A percentile compares a stretch with the other conserved stretches of the same genome.
These are phyloP conservation scores for Nakazawaea anatomiae DNA, from an alignment of 805 yeast species.

Conservation along the genomic window DNA sequence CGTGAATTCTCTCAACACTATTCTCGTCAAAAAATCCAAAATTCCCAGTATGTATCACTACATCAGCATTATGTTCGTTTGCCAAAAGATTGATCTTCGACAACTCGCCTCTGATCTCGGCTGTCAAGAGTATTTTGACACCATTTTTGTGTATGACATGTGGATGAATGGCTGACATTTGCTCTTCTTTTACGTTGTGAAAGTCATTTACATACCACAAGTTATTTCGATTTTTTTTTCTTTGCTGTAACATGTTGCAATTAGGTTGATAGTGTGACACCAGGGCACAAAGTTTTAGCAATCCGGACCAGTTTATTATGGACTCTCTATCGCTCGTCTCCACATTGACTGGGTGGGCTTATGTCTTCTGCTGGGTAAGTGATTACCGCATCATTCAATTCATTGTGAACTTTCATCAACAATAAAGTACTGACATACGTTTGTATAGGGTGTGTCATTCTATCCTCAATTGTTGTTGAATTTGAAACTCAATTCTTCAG, in stretches of 20 bases:
- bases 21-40: constrained; percentile 69
- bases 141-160: constrained; percentile 23
- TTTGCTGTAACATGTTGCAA: too few species aligned
- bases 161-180: constrained; percentile 7
- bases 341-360: constrained; percentile 25
- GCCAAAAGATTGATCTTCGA: constrained; percentile 46
- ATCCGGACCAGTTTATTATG: neutral
- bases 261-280: too few species aligned
- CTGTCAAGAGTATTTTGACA: constrained; percentile 38
- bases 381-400: neutral
- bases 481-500: constrained; percentile 32
- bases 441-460: constrained; percentile 36
- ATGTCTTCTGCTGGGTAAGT: constrained; percentile 31
- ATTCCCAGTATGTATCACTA: constrained; percentile 68
- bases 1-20: constrained; percentile 48
- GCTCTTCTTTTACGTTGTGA: neutral
- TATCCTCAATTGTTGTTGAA: constrained; percentile 43
- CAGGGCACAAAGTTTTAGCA: too few species aligned
- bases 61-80: constrained; percentile 35
- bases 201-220: neutral
- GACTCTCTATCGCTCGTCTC: neutral
- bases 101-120: constrained; percentile 53
- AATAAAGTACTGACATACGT: neutral
- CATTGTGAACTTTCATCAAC: too few species aligned
- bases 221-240: neutral